Evolutionary conservation across 805 yeast genomes (phyloP).

Genomic region (Scheffersomyces stipitis): DNA sequence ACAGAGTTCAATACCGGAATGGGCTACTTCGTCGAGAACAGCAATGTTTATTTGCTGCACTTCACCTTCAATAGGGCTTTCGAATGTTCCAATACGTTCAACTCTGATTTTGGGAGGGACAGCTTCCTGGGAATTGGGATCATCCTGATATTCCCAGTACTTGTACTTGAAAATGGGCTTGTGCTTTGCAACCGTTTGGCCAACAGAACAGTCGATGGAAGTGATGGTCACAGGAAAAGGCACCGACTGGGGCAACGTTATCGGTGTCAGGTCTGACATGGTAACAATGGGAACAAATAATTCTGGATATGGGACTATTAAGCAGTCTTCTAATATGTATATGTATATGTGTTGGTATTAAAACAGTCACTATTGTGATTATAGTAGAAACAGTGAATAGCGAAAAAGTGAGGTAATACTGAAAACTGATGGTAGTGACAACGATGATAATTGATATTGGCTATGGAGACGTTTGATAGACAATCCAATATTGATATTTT

Average conservation of each 20-base stretch:
- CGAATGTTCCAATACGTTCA: conserved; percentile 74
- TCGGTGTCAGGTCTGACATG: conserved; percentile 44
- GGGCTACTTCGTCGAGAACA: conserved; percentile 61
- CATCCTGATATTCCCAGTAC: conserved; percentile 65
- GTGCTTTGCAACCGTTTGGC: conserved; percentile 51
- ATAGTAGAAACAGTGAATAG: no score
- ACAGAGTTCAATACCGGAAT: conserved; percentile 45
- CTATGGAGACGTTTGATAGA: no score
- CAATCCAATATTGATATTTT: no score
- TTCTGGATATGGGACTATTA: no score
- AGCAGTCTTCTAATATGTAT: no score
- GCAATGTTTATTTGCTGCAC: conserved; percentile 50
- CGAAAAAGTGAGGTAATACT: no score
- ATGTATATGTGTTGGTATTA: no score
- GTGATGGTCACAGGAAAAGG: conserved; percentile 70
- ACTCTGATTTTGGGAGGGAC: conserved; percentile 50
- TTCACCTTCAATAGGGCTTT: conserved; percentile 78
- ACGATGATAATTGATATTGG: no score
- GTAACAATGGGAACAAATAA: no score
- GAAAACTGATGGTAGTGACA: no score
- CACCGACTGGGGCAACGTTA: conserved; percentile 58
- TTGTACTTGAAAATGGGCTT: conserved; percentile 57
- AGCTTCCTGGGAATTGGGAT: conserved; percentile 46
- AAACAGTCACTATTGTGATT: no score
- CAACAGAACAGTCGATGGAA: conserved; percentile 44